Evolutionary conservation across 352 stramenopile genomes (phyloP), one percentile per base, ranked within the genome.

Genomic region (Detonula confervacea): DNA sequence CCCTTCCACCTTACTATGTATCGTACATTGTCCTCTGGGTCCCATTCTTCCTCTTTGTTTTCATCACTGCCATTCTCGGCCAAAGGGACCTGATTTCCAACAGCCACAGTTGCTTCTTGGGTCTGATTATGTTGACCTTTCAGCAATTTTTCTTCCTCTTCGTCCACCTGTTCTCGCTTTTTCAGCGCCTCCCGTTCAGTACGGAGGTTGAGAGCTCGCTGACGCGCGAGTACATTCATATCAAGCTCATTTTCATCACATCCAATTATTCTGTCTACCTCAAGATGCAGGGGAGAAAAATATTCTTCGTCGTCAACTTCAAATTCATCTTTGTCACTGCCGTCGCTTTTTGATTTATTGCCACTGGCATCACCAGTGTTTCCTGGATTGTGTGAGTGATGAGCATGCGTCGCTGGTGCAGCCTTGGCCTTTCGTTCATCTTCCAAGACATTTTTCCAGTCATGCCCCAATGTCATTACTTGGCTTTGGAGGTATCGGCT

Each of bases 1-100:
- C 84, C 87, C 81, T 95, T 95, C 87, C 87, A 95, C 49, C 90
- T 89, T 0, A 95, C 88, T 68, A 95, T 86, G 71, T 93, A 95
- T 44, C 90, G 62, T 35, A 95, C 90, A 77, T 95, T 93, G 64
- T 93, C 90, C 80, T 95, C 90, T 47, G 90, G 90, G 82, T 95
- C 90, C 90, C 90, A 95, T 35, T 82, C 67, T 1, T 79, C 68
- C 37, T 91, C 80, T 22, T 83, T 73, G 39, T 81, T 49, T 33
- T 78, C 52, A 66, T 81, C 73, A 46, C 80, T 42, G 1, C 72
- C 65, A 49, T 78, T 69, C 52, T 84, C 52, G 12, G 56, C 18
- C 4, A 51, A 16, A n/a, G 39, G 56, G 22, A 49, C 51, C 30
- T 27, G 78, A 42, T 37, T 61, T 59, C 0, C 46, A 9, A 46